Conservation (phyloP, 1,284 basidiomycete species). For the Trichosporon asahii region DNA sequence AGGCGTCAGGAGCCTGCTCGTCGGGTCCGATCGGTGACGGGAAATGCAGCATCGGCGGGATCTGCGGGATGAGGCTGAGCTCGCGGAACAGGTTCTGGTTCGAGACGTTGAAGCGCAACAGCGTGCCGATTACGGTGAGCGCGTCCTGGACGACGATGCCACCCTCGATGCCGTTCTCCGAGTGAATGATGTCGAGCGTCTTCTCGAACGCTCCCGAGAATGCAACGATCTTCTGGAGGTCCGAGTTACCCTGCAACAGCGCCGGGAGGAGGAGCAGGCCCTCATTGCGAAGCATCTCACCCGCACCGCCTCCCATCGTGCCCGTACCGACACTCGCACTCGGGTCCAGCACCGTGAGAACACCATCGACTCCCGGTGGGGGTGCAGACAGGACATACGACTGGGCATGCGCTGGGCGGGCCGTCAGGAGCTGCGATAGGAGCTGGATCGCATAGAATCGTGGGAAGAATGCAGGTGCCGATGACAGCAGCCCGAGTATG, state of each 20-base stretch:
- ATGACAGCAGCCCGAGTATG: constrained; percentile 70
- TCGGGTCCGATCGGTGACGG: constrained; percentile 66
- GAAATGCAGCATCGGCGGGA: constrained; percentile 81
- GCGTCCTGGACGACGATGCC: constrained; percentile 84
- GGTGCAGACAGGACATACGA: constrained; percentile 67
- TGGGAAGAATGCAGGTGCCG: constrained; percentile 66
- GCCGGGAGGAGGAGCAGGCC: constrained; percentile 77
- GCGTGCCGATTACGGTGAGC: constrained; percentile 73
- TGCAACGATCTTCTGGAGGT: constrained; percentile 94
- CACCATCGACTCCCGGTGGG: constrained; percentile 47
- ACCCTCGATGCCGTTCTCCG: constrained; percentile 88
- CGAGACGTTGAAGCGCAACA: constrained; percentile 88
- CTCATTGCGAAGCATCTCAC: constrained; percentile 57
- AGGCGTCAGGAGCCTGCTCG: constrained; percentile 76
- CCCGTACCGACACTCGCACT: constrained; percentile 25
- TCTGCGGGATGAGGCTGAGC: constrained; percentile 73
- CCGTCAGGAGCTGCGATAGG: constrained; percentile 71
- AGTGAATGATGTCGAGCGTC: constrained; percentile 79
- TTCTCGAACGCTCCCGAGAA: constrained; percentile 98
- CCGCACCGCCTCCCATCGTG: constrained; percentile 43
- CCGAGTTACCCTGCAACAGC: constrained; percentile 78
- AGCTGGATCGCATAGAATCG: constrained; percentile 84
- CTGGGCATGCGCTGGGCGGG: constrained; percentile 76
- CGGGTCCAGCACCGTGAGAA: constrained; percentile 47
- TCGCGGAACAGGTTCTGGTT: constrained; percentile 99